A percentile compares a stretch with the other conserved stretches of the same genome.
Conservation (phyloP, 352 stramenopile species). For the Pythium guiyangense region DNA sequence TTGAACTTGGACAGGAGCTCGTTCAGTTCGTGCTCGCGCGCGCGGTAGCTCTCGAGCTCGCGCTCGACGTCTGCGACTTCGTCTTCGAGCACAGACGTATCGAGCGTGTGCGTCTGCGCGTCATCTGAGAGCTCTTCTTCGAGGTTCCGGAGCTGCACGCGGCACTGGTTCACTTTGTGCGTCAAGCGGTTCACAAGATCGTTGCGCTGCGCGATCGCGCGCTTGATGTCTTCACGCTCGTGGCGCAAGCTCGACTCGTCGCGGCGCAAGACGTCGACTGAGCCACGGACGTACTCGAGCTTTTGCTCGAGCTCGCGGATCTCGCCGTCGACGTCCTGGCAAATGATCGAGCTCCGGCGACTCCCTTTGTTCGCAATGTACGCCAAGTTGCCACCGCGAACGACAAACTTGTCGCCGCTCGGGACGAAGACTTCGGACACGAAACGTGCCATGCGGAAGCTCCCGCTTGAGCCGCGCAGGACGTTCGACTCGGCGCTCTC, state of each 20-base stretch:
- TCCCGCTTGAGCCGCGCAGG: constrained; percentile 49
- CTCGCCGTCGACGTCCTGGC: constrained; percentile 62
- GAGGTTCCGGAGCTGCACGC: constrained; percentile 49
- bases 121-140: constrained; percentile 70
- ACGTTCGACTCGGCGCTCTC: constrained; percentile 47
- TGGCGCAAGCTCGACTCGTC: constrained; percentile 43
- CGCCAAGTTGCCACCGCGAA: constrained; percentile 68
- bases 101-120: constrained; percentile 56
- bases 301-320: constrained; percentile 52
- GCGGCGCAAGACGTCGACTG: constrained; percentile 40
- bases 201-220: constrained; percentile 38
- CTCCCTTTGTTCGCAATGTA: constrained; percentile 77
- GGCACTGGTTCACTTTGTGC: constrained; percentile 46
- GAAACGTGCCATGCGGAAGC: constrained; percentile 54
- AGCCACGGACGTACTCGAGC: constrained; percentile 42
- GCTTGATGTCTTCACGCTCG: constrained; percentile 36
- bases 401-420: constrained; percentile 72
- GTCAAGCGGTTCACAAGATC: constrained; percentile 54
- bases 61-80: constrained; percentile 44
- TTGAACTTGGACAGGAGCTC: constrained; percentile 56
- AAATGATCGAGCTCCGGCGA: constrained; percentile 64
- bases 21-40: constrained; percentile 50
- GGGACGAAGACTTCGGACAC: constrained; percentile 70
- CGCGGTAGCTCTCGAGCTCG: constrained; percentile 37
- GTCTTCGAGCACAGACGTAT: constrained; percentile 75